These are phyloP conservation scores for Ramularia endophylla DNA, from an alignment of 2,329 filamentous ascomycete genomes.

Conservation along the genomic window DNA sequence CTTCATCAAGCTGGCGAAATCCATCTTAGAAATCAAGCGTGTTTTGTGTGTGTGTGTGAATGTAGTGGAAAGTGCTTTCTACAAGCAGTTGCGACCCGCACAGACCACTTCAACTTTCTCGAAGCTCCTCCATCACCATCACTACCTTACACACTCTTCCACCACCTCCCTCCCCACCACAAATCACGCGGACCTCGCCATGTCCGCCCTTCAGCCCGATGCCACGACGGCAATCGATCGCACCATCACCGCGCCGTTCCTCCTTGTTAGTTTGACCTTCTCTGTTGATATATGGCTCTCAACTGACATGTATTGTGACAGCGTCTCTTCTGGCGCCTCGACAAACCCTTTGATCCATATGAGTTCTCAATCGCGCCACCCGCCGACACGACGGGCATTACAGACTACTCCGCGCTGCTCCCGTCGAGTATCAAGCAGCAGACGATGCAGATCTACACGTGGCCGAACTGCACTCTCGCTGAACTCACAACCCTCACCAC, in stretches of 20 bases:
- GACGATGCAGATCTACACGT: slow-evolving; percentile 73
- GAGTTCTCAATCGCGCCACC: slow-evolving; percentile 56
- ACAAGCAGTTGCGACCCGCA: too few relatives aligned
- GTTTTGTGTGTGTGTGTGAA: too few relatives aligned
- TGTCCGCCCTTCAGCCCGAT: slow-evolving; percentile 32
- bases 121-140: slow-evolving; percentile 1
- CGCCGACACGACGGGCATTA: slow-evolving; percentile 28
- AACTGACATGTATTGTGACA: too few relatives aligned
- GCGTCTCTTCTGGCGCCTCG: slow-evolving; percentile 74
- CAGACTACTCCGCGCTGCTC: slow-evolving; percentile 48
- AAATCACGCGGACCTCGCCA: slow-evolving; percentile 1
- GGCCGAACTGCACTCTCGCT: slow-evolving; percentile 70
- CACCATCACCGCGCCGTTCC: slow-evolving; percentile 69
- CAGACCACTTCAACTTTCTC: neutral
- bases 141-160: slow-evolving; percentile 1
- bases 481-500: slow-evolving; percentile 76
- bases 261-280: too few relatives aligned
- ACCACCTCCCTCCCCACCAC: neutral
- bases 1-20: slow-evolving; percentile 91
- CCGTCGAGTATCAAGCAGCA: slow-evolving; percentile 41
- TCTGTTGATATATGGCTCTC: too few relatives aligned
- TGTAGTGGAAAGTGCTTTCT: too few relatives aligned
- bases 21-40: slow-evolving; percentile 57
- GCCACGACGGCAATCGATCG: slow-evolving; percentile 52
- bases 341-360: slow-evolving; percentile 67